Evolutionary conservation across 352 stramenopile genomes (phyloP).

Genomic region (Globisporangium orthogonon): DNA sequence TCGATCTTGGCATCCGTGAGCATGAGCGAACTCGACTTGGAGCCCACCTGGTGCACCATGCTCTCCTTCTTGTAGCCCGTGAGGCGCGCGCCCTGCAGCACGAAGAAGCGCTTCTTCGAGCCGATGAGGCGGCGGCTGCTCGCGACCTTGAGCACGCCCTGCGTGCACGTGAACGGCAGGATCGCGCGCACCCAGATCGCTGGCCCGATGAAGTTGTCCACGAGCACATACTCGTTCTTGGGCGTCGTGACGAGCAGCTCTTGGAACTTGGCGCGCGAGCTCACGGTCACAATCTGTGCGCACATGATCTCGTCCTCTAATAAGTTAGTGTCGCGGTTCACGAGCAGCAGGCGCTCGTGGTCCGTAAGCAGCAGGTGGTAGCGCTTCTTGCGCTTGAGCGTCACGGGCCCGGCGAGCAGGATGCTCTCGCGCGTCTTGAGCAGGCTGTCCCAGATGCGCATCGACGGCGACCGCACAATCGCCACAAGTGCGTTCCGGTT

Average conservation of each 20-base stretch:
- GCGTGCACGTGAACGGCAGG: constrained; percentile 81
- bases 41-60: constrained; percentile 61
- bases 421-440: constrained; percentile 83
- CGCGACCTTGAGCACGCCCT: constrained; percentile 75
- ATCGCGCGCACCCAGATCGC: constrained; percentile 83
- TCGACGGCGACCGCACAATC: constrained; percentile 74
- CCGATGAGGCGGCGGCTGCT: constrained; percentile 72
- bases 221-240: constrained; percentile 73
- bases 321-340: constrained; percentile 87
- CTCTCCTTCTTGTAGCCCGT: constrained; percentile 76
- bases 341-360: constrained; percentile 79
- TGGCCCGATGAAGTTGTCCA: constrained; percentile 83
- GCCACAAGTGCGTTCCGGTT: constrained; percentile 82
- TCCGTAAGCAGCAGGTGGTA: constrained; percentile 82
- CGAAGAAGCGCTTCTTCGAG: constrained; percentile 84
- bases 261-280: constrained; percentile 68
- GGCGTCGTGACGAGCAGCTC: constrained; percentile 67
- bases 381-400: constrained; percentile 79
- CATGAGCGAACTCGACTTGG: constrained; percentile 66
- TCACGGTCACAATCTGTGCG: constrained; percentile 83
- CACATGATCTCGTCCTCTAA: constrained; percentile 88
- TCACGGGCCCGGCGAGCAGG: constrained; percentile 69
- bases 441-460: constrained; percentile 79
- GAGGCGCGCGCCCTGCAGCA: constrained; percentile 51
- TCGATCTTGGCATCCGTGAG: constrained; percentile 63